These are phyloP conservation scores for Fusarium praegraminearum DNA, from an alignment of 2,329 filamentous ascomycete species.

Conservation along the genomic window DNA sequence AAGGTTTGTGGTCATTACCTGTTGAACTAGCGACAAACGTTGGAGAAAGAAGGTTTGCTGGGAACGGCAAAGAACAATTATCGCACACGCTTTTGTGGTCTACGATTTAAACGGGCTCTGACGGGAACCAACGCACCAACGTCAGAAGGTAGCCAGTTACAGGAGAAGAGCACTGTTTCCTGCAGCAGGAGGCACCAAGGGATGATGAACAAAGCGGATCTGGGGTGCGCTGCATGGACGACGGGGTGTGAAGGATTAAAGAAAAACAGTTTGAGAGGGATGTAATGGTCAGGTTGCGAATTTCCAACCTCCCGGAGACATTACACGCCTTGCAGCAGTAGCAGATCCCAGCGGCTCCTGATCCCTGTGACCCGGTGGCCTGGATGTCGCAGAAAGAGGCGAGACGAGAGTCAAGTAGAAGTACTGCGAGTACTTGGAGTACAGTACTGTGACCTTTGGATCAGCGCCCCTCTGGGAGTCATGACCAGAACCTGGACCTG, in stretches of 20 bases:
- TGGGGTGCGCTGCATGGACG: slow-evolving; percentile 13
- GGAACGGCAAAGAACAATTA: slow-evolving; percentile 11
- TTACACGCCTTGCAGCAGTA: slow-evolving; percentile 33
- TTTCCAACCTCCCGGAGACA: slow-evolving; percentile 41
- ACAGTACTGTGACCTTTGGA: slow-evolving; percentile 5
- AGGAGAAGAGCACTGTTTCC: slow-evolving; percentile 24
- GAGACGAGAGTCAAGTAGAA: slow-evolving; percentile 21
- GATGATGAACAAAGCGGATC: slow-evolving; percentile 21
- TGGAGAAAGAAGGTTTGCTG: slow-evolving; percentile 18
- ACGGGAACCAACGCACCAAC: slow-evolving; percentile 24
- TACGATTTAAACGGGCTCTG: slow-evolving; percentile 6
- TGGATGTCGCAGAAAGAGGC: slow-evolving; percentile 34
- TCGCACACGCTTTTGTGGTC: slow-evolving; percentile 5
- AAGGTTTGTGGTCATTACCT: slow-evolving; percentile 19
- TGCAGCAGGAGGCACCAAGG: slow-evolving; percentile 26
- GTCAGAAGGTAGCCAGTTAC: slow-evolving; percentile 21
- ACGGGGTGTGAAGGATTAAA: slow-evolving; percentile 23
- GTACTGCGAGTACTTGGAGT: slow-evolving; percentile 7
- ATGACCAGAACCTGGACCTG: slow-evolving; percentile 10
- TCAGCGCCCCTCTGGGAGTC: slow-evolving; percentile 29
- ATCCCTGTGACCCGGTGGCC: slow-evolving; percentile 41
- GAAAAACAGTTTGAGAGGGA: slow-evolving; percentile 10
- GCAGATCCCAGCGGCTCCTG: slow-evolving; percentile 37
- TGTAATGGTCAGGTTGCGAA: slow-evolving; percentile 14
- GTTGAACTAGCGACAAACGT: slow-evolving; percentile 14